These are phyloP conservation scores for Calamus simplicifolius DNA, from an alignment of 176 grass and related monocot species.

Conservation along the genomic window DNA sequence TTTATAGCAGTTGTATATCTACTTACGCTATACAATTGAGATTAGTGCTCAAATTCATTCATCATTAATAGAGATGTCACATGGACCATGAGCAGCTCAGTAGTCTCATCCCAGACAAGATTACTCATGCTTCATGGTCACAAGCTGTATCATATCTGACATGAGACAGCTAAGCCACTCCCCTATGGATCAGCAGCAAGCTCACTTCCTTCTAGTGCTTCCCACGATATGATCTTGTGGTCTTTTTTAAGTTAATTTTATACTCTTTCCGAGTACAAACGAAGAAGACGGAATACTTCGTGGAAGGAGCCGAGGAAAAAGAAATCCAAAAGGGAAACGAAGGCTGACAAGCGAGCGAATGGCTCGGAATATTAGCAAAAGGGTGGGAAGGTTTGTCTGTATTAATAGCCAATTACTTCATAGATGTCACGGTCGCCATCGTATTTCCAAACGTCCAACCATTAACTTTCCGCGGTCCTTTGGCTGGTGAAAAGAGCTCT, in stretches of 20 bases:
- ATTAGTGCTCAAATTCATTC: no score
- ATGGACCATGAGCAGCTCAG: no score
- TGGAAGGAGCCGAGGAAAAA: background rate
- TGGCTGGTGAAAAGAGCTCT: background rate
- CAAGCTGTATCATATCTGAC: no score
- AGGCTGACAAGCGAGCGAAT: background rate
- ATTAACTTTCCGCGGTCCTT: constrained; percentile 2
- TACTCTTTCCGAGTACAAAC: background rate
- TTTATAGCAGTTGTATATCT: no score
- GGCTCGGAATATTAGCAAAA: background rate
- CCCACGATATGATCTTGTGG: no score
- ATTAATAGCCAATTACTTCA: background rate
- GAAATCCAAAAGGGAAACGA: background rate
- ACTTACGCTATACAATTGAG: no score
- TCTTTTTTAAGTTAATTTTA: background rate
- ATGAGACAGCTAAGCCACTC: no score
- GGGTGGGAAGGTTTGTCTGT: constrained; percentile 3
- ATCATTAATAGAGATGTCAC: no score
- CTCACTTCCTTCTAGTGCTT: no score
- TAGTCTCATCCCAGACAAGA: no score
- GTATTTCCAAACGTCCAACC: background rate
- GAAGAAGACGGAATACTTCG: constrained; percentile 7
- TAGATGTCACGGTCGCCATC: background rate
- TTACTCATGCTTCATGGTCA: no score
- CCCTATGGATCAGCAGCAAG: no score